A percentile compares a stretch with the other conserved stretches of the same genome.
Conservation (phyloP, 352 stramenopile species). For the Phytophthora boehmeriae region DNA sequence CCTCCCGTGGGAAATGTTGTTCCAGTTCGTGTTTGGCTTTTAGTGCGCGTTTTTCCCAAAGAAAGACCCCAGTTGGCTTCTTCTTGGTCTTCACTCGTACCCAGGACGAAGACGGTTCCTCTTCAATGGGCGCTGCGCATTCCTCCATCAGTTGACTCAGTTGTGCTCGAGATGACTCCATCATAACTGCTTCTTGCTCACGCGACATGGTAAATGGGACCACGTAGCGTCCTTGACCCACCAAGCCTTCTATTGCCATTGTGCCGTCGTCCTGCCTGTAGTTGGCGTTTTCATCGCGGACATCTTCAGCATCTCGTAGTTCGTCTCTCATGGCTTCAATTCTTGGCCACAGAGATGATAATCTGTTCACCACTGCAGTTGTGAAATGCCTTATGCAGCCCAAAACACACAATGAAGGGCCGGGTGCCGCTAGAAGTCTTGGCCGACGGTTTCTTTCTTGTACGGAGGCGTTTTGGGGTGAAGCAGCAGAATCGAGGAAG, state of each 20-base stretch:
- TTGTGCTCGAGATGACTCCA: constrained; percentile 29
- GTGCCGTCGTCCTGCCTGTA: background rate
- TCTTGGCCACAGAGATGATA: constrained; percentile 5
- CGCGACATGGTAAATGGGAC: constrained; percentile 53
- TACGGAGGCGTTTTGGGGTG: constrained; percentile 10
- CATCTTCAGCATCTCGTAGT: constrained; percentile 16
- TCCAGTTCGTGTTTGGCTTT: constrained; percentile 14
- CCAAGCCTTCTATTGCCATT: constrained; percentile 3
- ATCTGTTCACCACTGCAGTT: background rate
- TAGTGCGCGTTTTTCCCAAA: constrained; percentile 61
- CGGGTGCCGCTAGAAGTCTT: constrained; percentile 14
- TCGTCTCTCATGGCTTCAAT: constrained; percentile 25
- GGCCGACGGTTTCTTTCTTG: constrained; percentile 30
- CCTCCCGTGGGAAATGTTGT: constrained; percentile 2
- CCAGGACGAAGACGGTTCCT: constrained; percentile 23
- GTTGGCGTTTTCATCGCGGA: constrained; percentile 10
- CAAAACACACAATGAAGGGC: constrained; percentile 19
- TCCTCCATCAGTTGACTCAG: constrained; percentile 41
- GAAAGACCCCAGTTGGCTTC: constrained; percentile 34
- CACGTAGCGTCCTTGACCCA: constrained; percentile 51
- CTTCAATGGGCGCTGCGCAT: constrained; percentile 23
- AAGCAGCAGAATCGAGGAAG: constrained; percentile 11
- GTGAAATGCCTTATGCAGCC: constrained; percentile 11
- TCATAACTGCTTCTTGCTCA: constrained; percentile 41
- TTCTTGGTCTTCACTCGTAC: constrained; percentile 38